These are phyloP conservation scores for Solanum peruvianum DNA, from an alignment of 257 asterid genomes.

Conservation along the genomic window DNA sequence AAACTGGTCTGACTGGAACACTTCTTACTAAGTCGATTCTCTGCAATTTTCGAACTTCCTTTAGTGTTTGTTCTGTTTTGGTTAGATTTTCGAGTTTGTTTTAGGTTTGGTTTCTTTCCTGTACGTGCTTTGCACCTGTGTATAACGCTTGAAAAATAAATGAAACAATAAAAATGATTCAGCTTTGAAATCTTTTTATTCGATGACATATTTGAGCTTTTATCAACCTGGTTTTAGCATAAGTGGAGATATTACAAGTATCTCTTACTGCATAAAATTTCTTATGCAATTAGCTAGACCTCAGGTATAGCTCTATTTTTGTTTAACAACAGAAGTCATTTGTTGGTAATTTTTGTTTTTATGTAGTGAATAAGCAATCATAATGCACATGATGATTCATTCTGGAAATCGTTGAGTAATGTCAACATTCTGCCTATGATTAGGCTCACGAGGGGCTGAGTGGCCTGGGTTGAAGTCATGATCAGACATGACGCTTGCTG, in stretches of 20 bases:
- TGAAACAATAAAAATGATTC: not conserved
- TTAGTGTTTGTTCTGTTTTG: not conserved
- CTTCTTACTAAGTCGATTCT: not conserved
- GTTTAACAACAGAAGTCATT: not conserved
- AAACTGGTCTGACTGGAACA: constrained; percentile 59
- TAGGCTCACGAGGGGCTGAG: no score
- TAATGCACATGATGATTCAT: not conserved
- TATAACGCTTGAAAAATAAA: not conserved
- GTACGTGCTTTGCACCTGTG: not conserved
- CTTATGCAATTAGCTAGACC: not conserved
- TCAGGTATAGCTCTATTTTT: not conserved
- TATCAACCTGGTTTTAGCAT: not conserved
- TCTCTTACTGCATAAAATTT: not conserved
- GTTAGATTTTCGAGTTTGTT: not conserved
- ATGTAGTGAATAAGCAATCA: not conserved
- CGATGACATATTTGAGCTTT: not conserved
- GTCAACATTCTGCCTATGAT: no score
- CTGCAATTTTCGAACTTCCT: not conserved
- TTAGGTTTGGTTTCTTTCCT: not conserved
- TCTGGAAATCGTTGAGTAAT: not conserved
- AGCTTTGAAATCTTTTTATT: not conserved
- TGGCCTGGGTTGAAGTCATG: no score
- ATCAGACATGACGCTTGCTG: no score
- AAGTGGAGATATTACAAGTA: not conserved
- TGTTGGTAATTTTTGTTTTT: not conserved